Base-by-base conservation (phyloP, 148 eudicot species). In the Vaccinium macrocarpon region DNA sequence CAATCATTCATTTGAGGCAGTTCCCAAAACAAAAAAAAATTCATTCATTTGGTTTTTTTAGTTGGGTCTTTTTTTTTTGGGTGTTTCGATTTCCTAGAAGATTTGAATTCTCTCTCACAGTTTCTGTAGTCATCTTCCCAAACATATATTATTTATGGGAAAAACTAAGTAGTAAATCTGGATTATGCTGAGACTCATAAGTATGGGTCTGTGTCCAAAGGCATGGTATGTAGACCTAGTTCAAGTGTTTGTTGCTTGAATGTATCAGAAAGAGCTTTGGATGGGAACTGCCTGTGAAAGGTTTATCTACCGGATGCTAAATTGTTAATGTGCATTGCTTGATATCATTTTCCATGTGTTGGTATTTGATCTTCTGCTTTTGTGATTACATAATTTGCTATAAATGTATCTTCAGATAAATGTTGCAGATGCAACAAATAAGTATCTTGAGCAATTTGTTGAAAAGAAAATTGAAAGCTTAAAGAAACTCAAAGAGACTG, bases 401-500 rank as follows among this genome's bases (percentile, higher is more conserved):
- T 57, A 38, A 18, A 21, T 61, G 70, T 52, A 15, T 82, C 61
- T 87, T 29, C 84, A 97, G 99, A 84, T 95, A 87, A 95, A 97
- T 92, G 91, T 93, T 76, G 87, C 87, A 75, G 88, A 91, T 88
- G 95, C 94, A 89, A 93, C 98, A 75, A 89, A 81, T 86, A 92
- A 92, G 13, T 92, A 92, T 90, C 84, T 96, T 62, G 91, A 93
- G 88, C 94, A 93, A 52, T 94, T 88, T 87, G 94, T 93, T 81
- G 91, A 89, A 86, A 94, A 93, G 93, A 94, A 95, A 91, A 90
- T 86, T 79, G 96, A 91, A 68, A 88, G 84, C 79, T 64, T 77
- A 78, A 90, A 86, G 76, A 90, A 86, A 87, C 81, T 80, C 11
- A 89, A 86, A 87, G 91, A 88, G 87, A 62, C 86, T 70, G 93